These are phyloP conservation scores for Moringa oleifera DNA, from an alignment of 345 rosid genomes.

Conservation along the genomic window DNA sequence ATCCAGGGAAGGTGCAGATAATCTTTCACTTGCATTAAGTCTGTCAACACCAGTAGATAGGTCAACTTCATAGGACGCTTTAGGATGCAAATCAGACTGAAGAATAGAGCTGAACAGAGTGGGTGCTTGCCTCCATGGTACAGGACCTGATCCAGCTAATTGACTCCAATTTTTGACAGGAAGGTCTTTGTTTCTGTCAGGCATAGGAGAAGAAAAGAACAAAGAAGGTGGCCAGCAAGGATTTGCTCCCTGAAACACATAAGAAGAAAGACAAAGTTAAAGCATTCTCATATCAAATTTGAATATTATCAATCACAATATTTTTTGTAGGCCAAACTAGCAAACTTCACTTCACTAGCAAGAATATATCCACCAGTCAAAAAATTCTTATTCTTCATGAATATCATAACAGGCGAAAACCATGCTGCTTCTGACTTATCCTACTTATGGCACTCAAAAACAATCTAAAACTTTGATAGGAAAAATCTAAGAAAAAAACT, in stretches of 20 bases:
- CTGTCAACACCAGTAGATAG: constrained; percentile 42
- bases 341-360: not conserved
- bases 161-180: constrained; percentile 59
- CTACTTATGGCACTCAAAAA: too few species aligned
- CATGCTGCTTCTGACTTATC: too few species aligned
- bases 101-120: constrained; percentile 47
- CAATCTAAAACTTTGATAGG: too few species aligned
- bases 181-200: constrained; percentile 52
- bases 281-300: not conserved
- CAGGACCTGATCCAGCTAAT: constrained; percentile 68
- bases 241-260: constrained; percentile 50
- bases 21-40: constrained; percentile 31
- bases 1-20: constrained; percentile 41
- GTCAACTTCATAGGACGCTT: constrained; percentile 43
- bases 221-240: constrained; percentile 45
- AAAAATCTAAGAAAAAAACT: too few species aligned
- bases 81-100: constrained; percentile 51
- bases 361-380: not conserved
- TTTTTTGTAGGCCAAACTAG: not conserved
- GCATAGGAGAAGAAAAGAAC: constrained; percentile 33
- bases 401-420: not conserved
- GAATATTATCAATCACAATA: not conserved
- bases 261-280: constrained; percentile 1
- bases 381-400: too few species aligned
- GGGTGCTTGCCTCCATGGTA: constrained; percentile 74